Percentiles rank a stretch among this genome's conserved stretches.
These are phyloP conservation scores for Elongisporangium undulatum DNA, from an alignment of 352 stramenopile genomes.

Conservation along the genomic window DNA sequence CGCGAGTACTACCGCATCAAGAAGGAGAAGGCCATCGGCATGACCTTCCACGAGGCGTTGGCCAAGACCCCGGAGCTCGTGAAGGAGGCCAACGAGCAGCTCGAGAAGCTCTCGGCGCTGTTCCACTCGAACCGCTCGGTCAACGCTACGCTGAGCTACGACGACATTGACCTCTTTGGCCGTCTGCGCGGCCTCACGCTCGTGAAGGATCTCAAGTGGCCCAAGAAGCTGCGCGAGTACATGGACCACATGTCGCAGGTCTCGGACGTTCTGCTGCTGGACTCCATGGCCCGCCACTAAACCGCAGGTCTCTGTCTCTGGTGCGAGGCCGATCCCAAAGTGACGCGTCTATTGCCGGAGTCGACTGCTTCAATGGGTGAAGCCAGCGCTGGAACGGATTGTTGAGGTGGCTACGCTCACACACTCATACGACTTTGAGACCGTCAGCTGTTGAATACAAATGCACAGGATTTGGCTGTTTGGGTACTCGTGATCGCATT, in stretches of 20 bases:
- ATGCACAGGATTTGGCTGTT: neutral
- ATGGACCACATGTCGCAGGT: constrained; percentile 36
- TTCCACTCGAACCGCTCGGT: constrained; percentile 37
- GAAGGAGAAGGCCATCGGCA: constrained; percentile 42
- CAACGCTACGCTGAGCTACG: constrained; percentile 42
- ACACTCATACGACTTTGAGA: neutral
- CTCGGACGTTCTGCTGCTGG: constrained; percentile 38
- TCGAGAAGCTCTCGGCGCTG: constrained; percentile 28
- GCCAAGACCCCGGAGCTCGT: constrained; percentile 34
- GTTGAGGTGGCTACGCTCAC: neutral
- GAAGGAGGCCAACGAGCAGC: constrained; percentile 28
- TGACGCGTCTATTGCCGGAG: neutral
- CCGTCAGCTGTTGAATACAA: neutral
- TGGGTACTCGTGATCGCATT: neutral
- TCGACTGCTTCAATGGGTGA: neutral
- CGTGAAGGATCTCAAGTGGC: constrained; percentile 46
- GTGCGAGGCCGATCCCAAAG: neutral
- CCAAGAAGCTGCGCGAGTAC: constrained; percentile 39
- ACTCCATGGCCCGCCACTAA: constrained; percentile 24
- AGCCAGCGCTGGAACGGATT: neutral
- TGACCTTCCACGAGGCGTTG: constrained; percentile 28
- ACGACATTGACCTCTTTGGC: constrained; percentile 52
- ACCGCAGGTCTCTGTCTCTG: too few relatives aligned
- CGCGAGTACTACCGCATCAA: constrained; percentile 46
- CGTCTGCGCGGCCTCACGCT: constrained; percentile 44